A percentile compares a stretch with the other conserved stretches of the same genome.
phyloP scores from a whole-genome alignment of 805 yeast genomes.

The Starmerella bombicola region DNA sequence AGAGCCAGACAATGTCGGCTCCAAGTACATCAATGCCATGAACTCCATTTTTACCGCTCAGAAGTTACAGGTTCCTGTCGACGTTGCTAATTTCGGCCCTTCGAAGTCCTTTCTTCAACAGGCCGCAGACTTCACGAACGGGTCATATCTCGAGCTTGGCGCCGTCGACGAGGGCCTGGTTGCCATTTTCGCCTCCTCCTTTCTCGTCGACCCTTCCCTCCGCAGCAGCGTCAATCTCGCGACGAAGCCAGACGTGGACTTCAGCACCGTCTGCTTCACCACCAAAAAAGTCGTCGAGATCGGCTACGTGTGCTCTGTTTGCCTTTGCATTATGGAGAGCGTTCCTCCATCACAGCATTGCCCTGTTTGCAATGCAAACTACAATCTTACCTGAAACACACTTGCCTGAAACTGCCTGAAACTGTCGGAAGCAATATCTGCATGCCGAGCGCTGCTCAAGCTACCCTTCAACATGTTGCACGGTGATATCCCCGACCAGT shows the following conservation, averaged over 20 bases:
- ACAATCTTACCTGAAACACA: too few relatives aligned
- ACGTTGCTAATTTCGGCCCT: slow-evolving; percentile 67
- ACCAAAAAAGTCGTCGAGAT: slow-evolving; percentile 85
- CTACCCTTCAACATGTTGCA: too few relatives aligned
- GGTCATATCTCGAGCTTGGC: slow-evolving; percentile 63
- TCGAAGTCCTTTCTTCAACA: slow-evolving; percentile 83
- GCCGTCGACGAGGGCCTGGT: slow-evolving; percentile 55
- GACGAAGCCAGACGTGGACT: slow-evolving; percentile 74
- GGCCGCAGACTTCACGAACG: slow-evolving; percentile 89
- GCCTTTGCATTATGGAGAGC: slow-evolving; percentile 50
- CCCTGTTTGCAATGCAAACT: slow-evolving; percentile 75
- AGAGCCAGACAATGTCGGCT: slow-evolving; percentile 52
- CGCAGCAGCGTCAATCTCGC: slow-evolving; percentile 70
- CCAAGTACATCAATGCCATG: slow-evolving; percentile 87
- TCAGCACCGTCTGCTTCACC: slow-evolving; percentile 84
- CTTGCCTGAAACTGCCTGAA: too few relatives aligned
- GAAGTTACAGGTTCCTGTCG: slow-evolving; percentile 70
- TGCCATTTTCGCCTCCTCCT: slow-evolving; percentile 70
- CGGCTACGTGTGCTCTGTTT: slow-evolving; percentile 91
- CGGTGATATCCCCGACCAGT: too few relatives aligned
- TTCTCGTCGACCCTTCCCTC: slow-evolving; percentile 73
- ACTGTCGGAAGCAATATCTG: too few relatives aligned
- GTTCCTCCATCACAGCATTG: slow-evolving; percentile 53
- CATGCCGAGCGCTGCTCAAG: too few relatives aligned
- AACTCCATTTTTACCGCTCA: slow-evolving; percentile 93